Percentiles rank a stretch among this genome's conserved stretches.
Evolutionary conservation across 2,329 filamentous ascomycete genomes (phyloP).

Genomic region (Metarhizium rileyi): DNA sequence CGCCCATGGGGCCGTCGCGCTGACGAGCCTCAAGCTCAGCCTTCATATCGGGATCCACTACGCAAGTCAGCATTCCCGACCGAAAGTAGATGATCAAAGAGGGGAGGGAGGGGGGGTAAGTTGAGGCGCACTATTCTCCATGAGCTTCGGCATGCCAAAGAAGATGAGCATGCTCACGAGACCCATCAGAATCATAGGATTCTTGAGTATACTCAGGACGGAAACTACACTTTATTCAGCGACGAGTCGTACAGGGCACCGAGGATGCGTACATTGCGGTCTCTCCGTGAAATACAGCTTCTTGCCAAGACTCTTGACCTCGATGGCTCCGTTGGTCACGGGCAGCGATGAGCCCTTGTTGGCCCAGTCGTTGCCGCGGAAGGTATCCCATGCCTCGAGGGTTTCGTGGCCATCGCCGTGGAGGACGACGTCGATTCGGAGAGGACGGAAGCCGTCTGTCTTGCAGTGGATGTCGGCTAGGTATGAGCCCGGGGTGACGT

Average conservation of each 20-base stretch:
- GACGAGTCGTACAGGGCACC: too few relatives aligned
- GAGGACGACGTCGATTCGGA: conserved; percentile 63
- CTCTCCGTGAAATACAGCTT: conserved; percentile 74
- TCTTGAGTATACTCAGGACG: conserved; percentile 75
- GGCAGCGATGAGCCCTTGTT: conserved; percentile 62
- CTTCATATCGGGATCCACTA: conserved; percentile 94
- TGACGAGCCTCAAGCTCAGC: conserved; percentile 89
- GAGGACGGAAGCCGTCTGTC: conserved; percentile 65
- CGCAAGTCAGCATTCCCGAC: neutral
- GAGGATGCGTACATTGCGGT: conserved; percentile 66
- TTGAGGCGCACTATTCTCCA: conserved; percentile 90
- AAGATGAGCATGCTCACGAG: conserved; percentile 74
- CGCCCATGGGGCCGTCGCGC: conserved; percentile 57
- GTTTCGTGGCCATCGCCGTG: conserved; percentile 23
- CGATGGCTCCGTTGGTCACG: conserved; percentile 40
- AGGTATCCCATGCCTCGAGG: conserved; percentile 70
- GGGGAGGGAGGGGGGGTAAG: too few relatives aligned
- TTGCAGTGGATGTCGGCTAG: conserved; percentile 70
- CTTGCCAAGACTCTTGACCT: conserved; percentile 48
- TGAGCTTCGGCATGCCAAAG: conserved; percentile 86
- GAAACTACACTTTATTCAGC: too few relatives aligned
- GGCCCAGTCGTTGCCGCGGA: conserved; percentile 78
- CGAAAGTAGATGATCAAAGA: too few relatives aligned
- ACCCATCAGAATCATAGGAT: conserved; percentile 92
- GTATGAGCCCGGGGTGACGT: conserved; percentile 65